A percentile compares a stretch with the other conserved stretches of the same genome.
Evolutionary conservation across 805 yeast species (phyloP).

Genomic region (Starmerella stigmatis): DNA sequence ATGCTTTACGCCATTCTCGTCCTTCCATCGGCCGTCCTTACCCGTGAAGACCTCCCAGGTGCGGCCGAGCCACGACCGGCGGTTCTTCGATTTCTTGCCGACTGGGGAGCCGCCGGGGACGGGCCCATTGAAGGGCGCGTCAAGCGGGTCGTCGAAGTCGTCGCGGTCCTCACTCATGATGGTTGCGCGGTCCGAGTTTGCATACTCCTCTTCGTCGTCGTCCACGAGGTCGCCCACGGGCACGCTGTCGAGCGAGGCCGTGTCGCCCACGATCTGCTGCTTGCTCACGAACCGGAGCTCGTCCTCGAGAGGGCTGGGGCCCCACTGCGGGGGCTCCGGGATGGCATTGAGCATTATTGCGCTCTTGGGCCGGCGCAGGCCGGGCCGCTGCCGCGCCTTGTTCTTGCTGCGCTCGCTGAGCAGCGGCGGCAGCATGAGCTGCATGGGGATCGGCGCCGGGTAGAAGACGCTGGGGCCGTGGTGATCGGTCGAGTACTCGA

Average conservation of each 20-base stretch:
- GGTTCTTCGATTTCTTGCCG: background rate
- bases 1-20: conserved; percentile 13
- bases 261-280: background rate
- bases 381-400: background rate
- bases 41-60: conserved; percentile 11
- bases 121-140: conserved; percentile 7
- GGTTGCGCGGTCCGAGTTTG: conserved; percentile 29
- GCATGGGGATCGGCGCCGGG: conserved; percentile 33
- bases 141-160: conserved; percentile 13
- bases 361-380: conserved; percentile 5
- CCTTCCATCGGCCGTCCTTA: conserved; percentile 10
- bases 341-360: conserved; percentile 7
- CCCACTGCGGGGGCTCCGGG: conserved; percentile 23
- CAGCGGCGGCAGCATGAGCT: conserved; percentile 30
- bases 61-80: conserved; percentile 5
- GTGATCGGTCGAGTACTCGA: background rate
- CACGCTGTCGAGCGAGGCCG: conserved; percentile 1
- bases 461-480: conserved; percentile 17
- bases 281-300: conserved; percentile 11
- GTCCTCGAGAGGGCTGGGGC: conserved; percentile 20
- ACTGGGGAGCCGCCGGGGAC: conserved; percentile 3
- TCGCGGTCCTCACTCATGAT: conserved; percentile 27
- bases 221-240: conserved; percentile 1
- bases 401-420: conserved; percentile 20
- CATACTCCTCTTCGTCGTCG: conserved; percentile 9